Percentiles rank a stretch among this genome's conserved stretches.
Conservation (phyloP, 306 rosid genomes). For the Cajanus cajan region DNA sequence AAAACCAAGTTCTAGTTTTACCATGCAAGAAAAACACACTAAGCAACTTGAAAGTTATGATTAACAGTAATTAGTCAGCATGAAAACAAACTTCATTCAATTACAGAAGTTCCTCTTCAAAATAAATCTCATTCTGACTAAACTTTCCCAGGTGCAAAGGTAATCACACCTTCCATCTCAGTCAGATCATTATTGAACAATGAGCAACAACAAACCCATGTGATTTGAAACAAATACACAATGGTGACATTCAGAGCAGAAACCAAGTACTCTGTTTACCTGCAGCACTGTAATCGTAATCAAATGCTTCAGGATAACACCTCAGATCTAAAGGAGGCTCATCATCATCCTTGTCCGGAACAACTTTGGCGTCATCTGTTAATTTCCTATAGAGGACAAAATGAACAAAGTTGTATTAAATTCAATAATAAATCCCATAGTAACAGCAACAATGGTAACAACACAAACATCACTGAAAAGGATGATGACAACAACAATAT, state of each 20-base stretch:
- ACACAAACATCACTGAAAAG: not conserved
- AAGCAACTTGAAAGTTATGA: constrained; percentile 5
- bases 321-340: constrained; percentile 55
- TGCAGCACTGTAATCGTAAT: constrained; percentile 53
- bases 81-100: constrained; percentile 13
- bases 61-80: constrained; percentile 11
- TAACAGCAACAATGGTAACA: too few relatives aligned
- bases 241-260: constrained; percentile 4
- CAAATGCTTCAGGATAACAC: constrained; percentile 76
- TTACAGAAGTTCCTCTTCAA: not conserved
- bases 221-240: constrained; percentile 20
- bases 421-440: not conserved
- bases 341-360: constrained; percentile 43
- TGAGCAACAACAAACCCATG: constrained; percentile 20
- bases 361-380: constrained; percentile 58
- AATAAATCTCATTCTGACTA: constrained; percentile 13
- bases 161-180: not conserved
- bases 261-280: constrained; percentile 76
- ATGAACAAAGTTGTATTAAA: constrained; percentile 12
- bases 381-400: constrained; percentile 62
- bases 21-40: constrained; percentile 11
- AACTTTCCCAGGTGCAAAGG: constrained; percentile 3
- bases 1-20: constrained; percentile 22
- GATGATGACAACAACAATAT: not conserved
- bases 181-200: not conserved